Base-by-base conservation (phyloP, 2,329 filamentous ascomycete species). In the Fusarium sp. region DNA sequence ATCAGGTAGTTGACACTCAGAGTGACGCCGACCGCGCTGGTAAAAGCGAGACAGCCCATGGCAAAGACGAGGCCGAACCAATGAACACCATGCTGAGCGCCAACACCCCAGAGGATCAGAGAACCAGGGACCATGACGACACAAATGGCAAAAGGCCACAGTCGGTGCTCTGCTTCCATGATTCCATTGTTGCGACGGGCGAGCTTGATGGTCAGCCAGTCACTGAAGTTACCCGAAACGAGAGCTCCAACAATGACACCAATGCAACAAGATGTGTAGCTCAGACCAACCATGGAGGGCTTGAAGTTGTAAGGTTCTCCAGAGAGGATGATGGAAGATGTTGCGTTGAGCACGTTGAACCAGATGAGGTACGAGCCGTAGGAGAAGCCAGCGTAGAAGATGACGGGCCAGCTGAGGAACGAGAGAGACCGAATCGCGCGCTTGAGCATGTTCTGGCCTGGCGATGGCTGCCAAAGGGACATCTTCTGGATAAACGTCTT, bases 311-410 rank as follows among this genome's bases (percentile, higher is more conserved):
- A 85, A 0, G 84, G 83, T 0, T 78, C 65, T 0, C 79, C 80
- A 1, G 81, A 81, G 0, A 85, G 77, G 9, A 85, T 81, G 30
- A 84, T 83, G 32, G 80, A 87, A 22, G 80, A 82, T 2, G 81
- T 87, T 68, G 83, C 84, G 50, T 85, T 85, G n/a, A 85, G 79
- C 4, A 85, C 82, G 68, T 84, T 85, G 77, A 85, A 85, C 78
- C 82, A 85, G 40, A 85, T 80, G 4, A 86, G 79, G 32, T 85
- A 84, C 0, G 82, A 82, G 3, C 84, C 84, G 64, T 85, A 86
- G 10, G 81, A 82, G 60, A 86, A 85, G 11, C 84, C 84, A 0
- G 82, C 78, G 63, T 83, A 86, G 56, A 85, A 83, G 20, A 86
- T 81, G 17, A 84, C 81, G 0, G 85, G 85, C 82, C 83, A 86